Conservation (phyloP, 768 basidiomycete genomes). For the Leccinum olivaceopallidum region DNA sequence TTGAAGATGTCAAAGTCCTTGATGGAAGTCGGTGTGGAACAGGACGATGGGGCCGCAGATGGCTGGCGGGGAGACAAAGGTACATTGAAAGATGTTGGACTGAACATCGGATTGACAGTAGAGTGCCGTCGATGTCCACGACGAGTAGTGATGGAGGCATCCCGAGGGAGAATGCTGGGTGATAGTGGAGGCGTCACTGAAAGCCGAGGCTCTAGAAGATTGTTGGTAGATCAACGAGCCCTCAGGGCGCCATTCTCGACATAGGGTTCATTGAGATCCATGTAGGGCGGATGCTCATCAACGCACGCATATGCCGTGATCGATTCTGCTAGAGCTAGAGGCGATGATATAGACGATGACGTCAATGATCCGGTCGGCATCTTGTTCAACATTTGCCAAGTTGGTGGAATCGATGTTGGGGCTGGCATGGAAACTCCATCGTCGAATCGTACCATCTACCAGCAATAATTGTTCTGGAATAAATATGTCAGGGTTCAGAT, state of each 20-base stretch:
- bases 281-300: conserved; percentile 62
- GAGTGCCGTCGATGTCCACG: conserved; percentile 73
- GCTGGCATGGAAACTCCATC: conserved; percentile 33
- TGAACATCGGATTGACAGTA: conserved; percentile 60
- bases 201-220: conserved; percentile 63
- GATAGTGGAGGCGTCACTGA: conserved; percentile 77
- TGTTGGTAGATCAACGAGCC: conserved; percentile 66
- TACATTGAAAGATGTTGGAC: conserved; percentile 47
- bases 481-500: too few species aligned
- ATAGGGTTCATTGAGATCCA: conserved; percentile 61
- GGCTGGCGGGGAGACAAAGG: conserved; percentile 89
- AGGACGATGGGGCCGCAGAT: conserved; percentile 71
- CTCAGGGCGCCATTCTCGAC: conserved; percentile 46
- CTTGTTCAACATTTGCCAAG: conserved; percentile 41
- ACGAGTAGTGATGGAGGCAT: conserved; percentile 44
- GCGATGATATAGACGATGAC: conserved; percentile 86
- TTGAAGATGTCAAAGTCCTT: too few species aligned
- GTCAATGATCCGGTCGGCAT: conserved; percentile 82
- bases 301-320: conserved; percentile 69
- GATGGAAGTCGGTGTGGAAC: conserved; percentile 81
- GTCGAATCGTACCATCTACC: too few species aligned
- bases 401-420: conserved; percentile 47
- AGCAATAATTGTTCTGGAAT: too few species aligned
- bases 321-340: conserved; percentile 80
- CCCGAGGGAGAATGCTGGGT: conserved; percentile 54